Evolutionary conservation across 306 rosid species (phyloP).

Genomic region (Clitoria ternatea): DNA sequence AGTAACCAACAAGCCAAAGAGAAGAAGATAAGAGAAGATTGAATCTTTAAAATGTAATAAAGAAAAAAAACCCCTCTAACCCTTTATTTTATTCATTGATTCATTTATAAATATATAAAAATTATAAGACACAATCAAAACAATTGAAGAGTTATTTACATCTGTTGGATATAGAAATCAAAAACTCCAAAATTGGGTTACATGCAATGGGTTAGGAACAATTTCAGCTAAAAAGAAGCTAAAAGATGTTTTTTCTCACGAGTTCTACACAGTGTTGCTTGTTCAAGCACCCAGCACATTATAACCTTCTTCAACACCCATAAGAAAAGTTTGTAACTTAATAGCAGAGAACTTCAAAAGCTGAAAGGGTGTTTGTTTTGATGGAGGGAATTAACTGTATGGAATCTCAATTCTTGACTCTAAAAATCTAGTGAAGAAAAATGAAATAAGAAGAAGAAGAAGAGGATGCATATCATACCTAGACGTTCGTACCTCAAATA

Average conservation of each 20-base stretch:
- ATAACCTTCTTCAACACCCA: not conserved
- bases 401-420: not conserved
- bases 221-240: not conserved
- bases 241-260: slow-evolving; percentile 8
- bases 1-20: too few species aligned
- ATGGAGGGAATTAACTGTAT: slow-evolving; percentile 25
- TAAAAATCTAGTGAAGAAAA: too few species aligned
- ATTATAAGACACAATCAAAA: not conserved
- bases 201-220: not conserved
- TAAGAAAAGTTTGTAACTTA: not conserved
- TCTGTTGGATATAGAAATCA: not conserved
- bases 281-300: slow-evolving; percentile 1
- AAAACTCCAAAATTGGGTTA: slow-evolving; percentile 15
- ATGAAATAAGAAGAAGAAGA: too few species aligned
- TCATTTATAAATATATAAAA: not conserved
- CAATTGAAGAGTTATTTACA: not conserved
- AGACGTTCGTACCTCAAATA: too few species aligned
- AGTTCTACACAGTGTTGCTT: not conserved
- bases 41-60: too few species aligned
- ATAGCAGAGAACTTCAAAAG: not conserved
- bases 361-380: slow-evolving; percentile 1
- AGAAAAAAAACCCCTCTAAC: not conserved
- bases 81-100: not conserved
- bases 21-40: too few species aligned
- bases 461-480: too few species aligned